Evolutionary conservation across 2,329 filamentous ascomycete genomes (phyloP).

Genomic region (Sporothrix sp.): DNA sequence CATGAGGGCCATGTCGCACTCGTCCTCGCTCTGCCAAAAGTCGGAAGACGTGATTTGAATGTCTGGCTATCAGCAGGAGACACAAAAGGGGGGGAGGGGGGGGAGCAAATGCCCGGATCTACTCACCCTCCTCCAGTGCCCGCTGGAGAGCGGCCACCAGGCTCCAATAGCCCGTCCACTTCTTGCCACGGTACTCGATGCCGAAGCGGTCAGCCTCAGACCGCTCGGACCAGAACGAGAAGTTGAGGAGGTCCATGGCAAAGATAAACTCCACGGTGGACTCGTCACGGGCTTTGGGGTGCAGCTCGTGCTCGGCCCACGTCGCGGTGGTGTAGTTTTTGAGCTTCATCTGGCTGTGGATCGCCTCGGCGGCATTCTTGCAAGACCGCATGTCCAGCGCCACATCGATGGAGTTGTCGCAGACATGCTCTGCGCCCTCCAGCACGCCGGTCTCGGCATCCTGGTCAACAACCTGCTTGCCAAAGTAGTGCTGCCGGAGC

Average conservation of each 20-base stretch:
- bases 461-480: constrained; percentile 42
- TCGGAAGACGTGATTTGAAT: constrained; percentile 82
- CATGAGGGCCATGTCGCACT: constrained; percentile 66
- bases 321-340: constrained; percentile 74
- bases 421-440: constrained; percentile 73
- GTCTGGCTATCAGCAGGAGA: no score
- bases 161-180: constrained; percentile 94
- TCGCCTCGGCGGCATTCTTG: constrained; percentile 69
- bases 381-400: constrained; percentile 75
- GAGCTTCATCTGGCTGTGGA: constrained; percentile 73
- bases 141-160: constrained; percentile 78
- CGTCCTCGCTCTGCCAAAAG: constrained; percentile 72
- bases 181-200: constrained; percentile 68
- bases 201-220: constrained; percentile 65
- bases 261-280: constrained; percentile 85
- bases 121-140: constrained; percentile 73
- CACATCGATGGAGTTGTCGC: constrained; percentile 87
- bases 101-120: no score
- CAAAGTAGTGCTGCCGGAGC: constrained; percentile 67
- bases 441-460: constrained; percentile 75
- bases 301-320: constrained; percentile 83
- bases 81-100: no score
- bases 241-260: constrained; percentile 93
- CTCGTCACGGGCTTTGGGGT: constrained; percentile 74
- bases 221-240: constrained; percentile 85